These are phyloP conservation scores for Penicillium hesseltinei DNA, from an alignment of 2,329 filamentous ascomycete species.

Conservation along the genomic window DNA sequence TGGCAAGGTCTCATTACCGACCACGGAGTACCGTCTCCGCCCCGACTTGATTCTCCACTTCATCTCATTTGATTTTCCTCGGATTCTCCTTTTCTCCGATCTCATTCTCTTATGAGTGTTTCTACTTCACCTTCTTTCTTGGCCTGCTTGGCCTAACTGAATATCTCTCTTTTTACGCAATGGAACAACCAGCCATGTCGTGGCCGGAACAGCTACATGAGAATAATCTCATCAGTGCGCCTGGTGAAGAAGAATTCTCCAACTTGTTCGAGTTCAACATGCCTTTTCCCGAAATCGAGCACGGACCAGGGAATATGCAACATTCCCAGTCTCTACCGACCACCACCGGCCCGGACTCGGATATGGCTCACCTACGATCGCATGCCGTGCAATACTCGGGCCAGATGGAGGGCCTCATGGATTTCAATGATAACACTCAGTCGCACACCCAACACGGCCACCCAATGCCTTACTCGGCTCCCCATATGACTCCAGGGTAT, in stretches of 20 bases:
- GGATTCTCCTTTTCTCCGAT: conserved; percentile 3
- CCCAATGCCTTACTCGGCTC: conserved; percentile 31
- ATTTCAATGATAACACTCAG: conserved; percentile 26
- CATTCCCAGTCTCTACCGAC: conserved; percentile 33
- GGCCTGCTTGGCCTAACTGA: neutral
- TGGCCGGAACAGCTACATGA: conserved; percentile 44
- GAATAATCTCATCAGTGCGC: conserved; percentile 39
- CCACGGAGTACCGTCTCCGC: conserved; percentile 15
- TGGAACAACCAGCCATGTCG: conserved; percentile 41
- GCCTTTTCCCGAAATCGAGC: conserved; percentile 45
- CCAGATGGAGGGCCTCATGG: conserved; percentile 39
- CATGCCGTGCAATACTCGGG: conserved; percentile 29
- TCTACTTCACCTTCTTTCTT: neutral
- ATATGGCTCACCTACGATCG: conserved; percentile 30
- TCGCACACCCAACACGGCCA: conserved; percentile 6
- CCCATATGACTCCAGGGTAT: conserved; percentile 34
- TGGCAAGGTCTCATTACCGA: conserved; percentile 3
- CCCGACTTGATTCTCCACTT: conserved; percentile 10
- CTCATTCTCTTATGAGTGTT: neutral
- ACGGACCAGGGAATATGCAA: conserved; percentile 38
- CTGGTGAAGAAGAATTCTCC: conserved; percentile 49
- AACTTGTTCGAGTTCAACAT: conserved; percentile 51
- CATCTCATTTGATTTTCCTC: neutral
- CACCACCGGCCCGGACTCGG: conserved; percentile 27
- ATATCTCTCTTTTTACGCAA: conserved; percentile 11